A percentile compares a stretch with the other conserved stretches of the same genome.
These are phyloP conservation scores for fission yeast (Schizosaccharomyces pombe) DNA, from an alignment of 805 yeast genomes.

Conservation along the genomic window DNA sequence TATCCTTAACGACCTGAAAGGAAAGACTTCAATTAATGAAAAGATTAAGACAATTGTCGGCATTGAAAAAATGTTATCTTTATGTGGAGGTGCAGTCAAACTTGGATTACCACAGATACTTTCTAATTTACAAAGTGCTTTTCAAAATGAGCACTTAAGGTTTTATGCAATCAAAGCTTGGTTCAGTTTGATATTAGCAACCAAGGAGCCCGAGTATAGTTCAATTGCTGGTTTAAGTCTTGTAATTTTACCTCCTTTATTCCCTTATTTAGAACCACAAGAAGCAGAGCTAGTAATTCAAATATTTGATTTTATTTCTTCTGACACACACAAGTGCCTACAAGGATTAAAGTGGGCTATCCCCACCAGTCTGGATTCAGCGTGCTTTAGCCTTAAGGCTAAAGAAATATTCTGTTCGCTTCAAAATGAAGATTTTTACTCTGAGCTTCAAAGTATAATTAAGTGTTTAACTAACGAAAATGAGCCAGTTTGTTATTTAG, in stretches of 20 bases:
- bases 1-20: slow-evolving; percentile 48
- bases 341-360: not conserved
- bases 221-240: slow-evolving; percentile 52
- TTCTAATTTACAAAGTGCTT: slow-evolving; percentile 59
- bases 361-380: not conserved
- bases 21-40: slow-evolving; percentile 46
- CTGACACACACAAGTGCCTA: slow-evolving; percentile 10
- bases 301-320: slow-evolving; percentile 21
- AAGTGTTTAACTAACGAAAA: slow-evolving; percentile 38
- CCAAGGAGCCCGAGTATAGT: slow-evolving; percentile 33
- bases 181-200: slow-evolving; percentile 29
- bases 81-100: slow-evolving; percentile 30
- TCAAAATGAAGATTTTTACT: slow-evolving; percentile 4
- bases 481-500: slow-evolving; percentile 48
- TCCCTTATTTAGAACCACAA: slow-evolving; percentile 27
- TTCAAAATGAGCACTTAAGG: slow-evolving; percentile 39
- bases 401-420: not conserved
- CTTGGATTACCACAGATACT: slow-evolving; percentile 66
- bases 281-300: slow-evolving; percentile 28
- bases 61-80: slow-evolving; percentile 37
- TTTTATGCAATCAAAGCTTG: slow-evolving; percentile 44
- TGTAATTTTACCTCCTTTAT: slow-evolving; percentile 49
- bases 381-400: slow-evolving; percentile 5
- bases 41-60: slow-evolving; percentile 54
- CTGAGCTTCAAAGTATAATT: slow-evolving; percentile 19